Conservation (phyloP, 2,329 filamentous ascomycete species). For the Pseudogymnoascus sp. region DNA sequence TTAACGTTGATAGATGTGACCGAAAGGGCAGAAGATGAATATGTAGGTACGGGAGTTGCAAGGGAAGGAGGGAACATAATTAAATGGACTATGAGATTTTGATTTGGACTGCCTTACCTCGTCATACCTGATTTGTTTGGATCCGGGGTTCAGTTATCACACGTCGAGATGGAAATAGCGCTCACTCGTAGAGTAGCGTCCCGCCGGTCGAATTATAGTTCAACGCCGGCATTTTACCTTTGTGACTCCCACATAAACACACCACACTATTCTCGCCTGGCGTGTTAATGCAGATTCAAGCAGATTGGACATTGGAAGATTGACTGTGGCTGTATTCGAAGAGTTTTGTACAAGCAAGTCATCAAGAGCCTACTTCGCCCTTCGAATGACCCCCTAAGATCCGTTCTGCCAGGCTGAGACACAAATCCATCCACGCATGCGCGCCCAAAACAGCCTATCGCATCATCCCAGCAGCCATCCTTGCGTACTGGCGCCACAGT, state of each 20-base stretch:
- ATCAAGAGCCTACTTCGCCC: constrained; percentile 7
- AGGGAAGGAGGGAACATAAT: background rate
- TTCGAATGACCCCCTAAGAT: constrained; percentile 5
- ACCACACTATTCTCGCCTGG: background rate
- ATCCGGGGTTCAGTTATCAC: background rate
- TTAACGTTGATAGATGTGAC: background rate
- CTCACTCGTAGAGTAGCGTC: background rate
- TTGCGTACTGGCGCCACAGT: background rate
- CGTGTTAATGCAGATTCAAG: background rate
- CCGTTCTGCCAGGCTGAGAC: constrained; percentile 6
- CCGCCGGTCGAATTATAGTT: background rate
- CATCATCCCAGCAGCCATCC: constrained; percentile 2
- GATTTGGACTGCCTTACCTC: background rate
- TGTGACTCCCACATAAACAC: background rate
- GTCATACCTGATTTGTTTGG: background rate
- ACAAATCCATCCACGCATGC: constrained; percentile 7
- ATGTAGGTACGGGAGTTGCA: background rate
- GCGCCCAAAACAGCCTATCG: constrained; percentile 8
- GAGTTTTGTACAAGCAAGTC: constrained; percentile 8
- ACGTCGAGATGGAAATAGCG: background rate
- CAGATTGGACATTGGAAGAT: constrained; percentile 3
- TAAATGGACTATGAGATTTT: background rate
- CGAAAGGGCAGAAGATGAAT: background rate
- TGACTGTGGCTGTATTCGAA: constrained; percentile 9
- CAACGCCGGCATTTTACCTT: background rate